Percentiles rank a stretch among this genome's conserved stretches.
These are phyloP conservation scores for Conticribra guillardii DNA, from an alignment of 108 stramenopile genomes.

Conservation along the genomic window DNA sequence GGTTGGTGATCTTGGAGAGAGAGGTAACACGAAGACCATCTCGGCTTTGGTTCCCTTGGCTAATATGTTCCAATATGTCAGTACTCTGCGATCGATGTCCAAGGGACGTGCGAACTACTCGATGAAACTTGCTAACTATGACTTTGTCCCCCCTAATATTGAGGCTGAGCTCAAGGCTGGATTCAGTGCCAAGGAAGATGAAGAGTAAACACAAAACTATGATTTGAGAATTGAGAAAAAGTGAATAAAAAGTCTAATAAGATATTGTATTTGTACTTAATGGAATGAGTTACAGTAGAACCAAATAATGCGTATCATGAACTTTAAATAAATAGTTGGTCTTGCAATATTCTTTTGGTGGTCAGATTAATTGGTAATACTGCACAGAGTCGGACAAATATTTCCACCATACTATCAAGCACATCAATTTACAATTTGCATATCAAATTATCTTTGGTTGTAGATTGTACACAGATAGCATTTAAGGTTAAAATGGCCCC, in stretches of 20 bases:
- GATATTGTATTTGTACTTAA: not conserved
- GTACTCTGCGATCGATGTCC: constrained; percentile 91
- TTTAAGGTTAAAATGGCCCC: no score
- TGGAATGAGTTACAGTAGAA: no score
- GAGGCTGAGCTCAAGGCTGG: constrained; percentile 92
- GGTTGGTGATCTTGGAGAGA: constrained; percentile 93
- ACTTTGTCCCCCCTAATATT: constrained; percentile 93
- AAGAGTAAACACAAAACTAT: constrained; percentile 30
- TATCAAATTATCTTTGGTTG: no score
- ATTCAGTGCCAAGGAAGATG: constrained; percentile 77
- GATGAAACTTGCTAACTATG: constrained; percentile 96
- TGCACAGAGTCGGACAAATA: no score
- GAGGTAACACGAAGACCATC: constrained; percentile 95
- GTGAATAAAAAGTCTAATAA: not conserved
- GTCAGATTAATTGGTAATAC: no score
- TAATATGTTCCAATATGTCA: constrained; percentile 99
- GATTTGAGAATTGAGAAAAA: not conserved
- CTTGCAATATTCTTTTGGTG: no score
- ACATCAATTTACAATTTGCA: no score
- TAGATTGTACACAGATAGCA: no score
- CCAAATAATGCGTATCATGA: no score
- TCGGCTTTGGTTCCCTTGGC: constrained; percentile 94
- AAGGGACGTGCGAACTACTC: constrained; percentile 98
- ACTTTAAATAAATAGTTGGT: no score
- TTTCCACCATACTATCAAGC: no score